Conservation (phyloP, 495 filamentous ascomycete species). For the Penicillium chermesinum region DNA sequence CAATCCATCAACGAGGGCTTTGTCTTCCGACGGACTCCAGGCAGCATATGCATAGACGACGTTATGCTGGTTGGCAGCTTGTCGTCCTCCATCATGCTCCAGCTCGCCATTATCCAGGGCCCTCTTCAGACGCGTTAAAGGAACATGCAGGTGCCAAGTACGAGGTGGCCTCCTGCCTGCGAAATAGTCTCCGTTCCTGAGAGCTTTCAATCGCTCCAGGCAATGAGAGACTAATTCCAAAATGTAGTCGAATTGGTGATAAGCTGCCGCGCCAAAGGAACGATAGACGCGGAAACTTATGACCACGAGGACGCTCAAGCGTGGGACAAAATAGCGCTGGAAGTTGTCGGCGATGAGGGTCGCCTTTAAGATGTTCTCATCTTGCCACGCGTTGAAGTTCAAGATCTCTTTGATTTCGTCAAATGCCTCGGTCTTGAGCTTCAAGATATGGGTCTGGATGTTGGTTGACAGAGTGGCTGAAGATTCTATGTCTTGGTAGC, state of each 20-base stretch:
- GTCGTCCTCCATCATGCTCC: too few species aligned
- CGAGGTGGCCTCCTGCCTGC: background rate
- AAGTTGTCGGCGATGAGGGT: background rate
- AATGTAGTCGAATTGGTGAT: background rate
- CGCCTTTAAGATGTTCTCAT: background rate
- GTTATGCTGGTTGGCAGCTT: too few species aligned
- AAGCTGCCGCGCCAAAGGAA: too few species aligned
- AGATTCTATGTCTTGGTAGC: too few species aligned
- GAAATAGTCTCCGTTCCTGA: background rate
- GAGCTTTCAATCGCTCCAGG: background rate
- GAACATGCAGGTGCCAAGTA: background rate
- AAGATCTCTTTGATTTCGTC: too few species aligned
- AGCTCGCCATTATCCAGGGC: background rate
- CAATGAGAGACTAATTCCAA: background rate
- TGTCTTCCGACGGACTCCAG: too few species aligned
- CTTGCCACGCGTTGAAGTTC: background rate
- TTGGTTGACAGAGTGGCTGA: too few species aligned
- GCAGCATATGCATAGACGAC: too few species aligned
- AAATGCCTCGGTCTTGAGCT: too few species aligned
- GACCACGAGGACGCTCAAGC: background rate
- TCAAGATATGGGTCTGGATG: too few species aligned
- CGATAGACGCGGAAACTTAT: background rate
- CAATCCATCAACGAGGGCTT: background rate
- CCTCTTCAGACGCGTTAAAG: background rate
- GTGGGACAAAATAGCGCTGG: background rate